Conservation (phyloP, 176 grass and related monocot genomes). For the Hyparrhenia diplandra region DNA sequence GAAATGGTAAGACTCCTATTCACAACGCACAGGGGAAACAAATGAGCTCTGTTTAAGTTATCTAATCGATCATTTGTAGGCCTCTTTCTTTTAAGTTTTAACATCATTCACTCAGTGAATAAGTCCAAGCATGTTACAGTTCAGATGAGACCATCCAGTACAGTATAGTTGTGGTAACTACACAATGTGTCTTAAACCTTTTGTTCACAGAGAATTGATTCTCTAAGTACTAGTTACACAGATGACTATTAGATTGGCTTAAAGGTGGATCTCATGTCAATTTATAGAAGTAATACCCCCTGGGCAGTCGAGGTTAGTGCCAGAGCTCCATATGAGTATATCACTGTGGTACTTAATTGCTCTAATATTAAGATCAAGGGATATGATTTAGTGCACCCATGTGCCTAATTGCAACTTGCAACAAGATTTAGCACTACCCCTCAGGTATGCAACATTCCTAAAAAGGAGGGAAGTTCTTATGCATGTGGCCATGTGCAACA, state of each 20-base stretch:
- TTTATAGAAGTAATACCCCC: neutral
- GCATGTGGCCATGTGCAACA: neutral
- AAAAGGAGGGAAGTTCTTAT: neutral
- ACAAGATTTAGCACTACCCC: neutral
- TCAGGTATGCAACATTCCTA: neutral
- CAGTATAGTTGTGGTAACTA: neutral
- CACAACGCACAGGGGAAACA: neutral
- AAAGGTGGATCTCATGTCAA: neutral
- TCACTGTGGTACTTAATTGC: neutral
- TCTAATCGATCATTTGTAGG: neutral
- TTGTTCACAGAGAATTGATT: neutral
- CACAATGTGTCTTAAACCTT: neutral
- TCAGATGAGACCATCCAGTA: neutral
- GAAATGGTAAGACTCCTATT: neutral
- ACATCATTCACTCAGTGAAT: neutral
- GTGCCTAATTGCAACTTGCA: neutral
- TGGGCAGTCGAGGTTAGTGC: neutral
- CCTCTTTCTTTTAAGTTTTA: neutral
- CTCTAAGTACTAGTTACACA: neutral
- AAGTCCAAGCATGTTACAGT: neutral
- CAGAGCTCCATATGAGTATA: neutral
- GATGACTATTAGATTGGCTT: neutral
- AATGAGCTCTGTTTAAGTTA: constrained; percentile 1
- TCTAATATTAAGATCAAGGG: neutral
- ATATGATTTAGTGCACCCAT: constrained; percentile 16